Conservation (phyloP, 2,329 filamentous ascomycete species). For the Stachybotrys echinatus region DNA sequence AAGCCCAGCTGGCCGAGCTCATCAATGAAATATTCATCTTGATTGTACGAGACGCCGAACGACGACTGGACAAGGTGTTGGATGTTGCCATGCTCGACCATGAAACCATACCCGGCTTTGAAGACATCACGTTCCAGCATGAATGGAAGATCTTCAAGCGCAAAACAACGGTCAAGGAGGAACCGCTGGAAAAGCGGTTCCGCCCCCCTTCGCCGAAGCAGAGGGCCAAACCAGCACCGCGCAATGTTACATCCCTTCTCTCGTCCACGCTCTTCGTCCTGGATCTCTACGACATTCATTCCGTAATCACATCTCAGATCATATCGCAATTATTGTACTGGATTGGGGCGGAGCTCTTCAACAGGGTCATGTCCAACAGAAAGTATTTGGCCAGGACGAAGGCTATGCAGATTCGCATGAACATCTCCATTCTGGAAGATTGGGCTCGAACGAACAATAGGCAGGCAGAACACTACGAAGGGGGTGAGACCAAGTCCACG, state of each 20-base stretch:
- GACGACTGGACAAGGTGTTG: constrained; percentile 91
- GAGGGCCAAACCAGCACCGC: constrained; percentile 83
- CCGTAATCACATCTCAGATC: constrained; percentile 89
- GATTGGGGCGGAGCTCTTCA: constrained; percentile 94
- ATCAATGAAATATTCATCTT: constrained; percentile 98
- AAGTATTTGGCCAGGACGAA: constrained; percentile 95
- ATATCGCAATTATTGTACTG: constrained; percentile 92
- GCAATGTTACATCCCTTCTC: constrained; percentile 91
- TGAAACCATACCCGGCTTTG: constrained; percentile 95
- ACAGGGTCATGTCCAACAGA: constrained; percentile 93
- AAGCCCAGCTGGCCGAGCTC: constrained; percentile 86
- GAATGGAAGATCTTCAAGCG: constrained; percentile 97
- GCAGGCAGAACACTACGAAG: constrained; percentile 91
- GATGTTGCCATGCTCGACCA: constrained; percentile 94
- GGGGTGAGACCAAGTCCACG: constrained; percentile 77
- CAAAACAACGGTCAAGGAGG: constrained; percentile 84
- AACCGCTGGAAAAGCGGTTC: constrained; percentile 85
- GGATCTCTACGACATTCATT: constrained; percentile 98
- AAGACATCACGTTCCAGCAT: constrained; percentile 94
- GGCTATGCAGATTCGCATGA: constrained; percentile 99
- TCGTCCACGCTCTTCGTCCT: constrained; percentile 96
- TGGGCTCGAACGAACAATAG: constrained; percentile 94
- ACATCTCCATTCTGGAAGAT: constrained; percentile 89
- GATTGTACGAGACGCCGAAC: constrained; percentile 92
- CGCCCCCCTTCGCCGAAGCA: constrained; percentile 91